Base-by-base conservation (phyloP, 768 basidiomycete species). In the Megacollybia marginata region DNA sequence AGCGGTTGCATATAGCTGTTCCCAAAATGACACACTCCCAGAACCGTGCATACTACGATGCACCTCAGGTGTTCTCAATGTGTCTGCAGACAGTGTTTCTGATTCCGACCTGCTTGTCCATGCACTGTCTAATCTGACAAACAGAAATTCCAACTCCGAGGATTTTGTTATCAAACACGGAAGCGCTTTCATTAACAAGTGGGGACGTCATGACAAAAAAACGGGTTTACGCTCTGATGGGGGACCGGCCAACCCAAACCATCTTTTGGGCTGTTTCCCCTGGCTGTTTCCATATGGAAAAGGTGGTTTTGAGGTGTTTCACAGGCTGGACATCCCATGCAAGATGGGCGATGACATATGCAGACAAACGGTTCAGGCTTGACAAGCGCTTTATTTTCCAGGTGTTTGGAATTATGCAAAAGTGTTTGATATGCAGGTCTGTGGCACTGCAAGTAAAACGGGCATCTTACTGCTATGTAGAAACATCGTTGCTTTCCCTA, bases 261-360 rank as follows among this genome's bases (percentile, higher is more conserved):
- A 65, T 42, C 35, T 66, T 0, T 49, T 67, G 11, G 65, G 63
- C 0, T 44, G 57, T 10, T 71, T 68, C 43, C 68, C 67, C 0
- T 46, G 45, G 0, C 55, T 69, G 0, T 71, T 68, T 50, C 68
- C 69, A 4, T 72, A 68, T 55, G 70, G 66, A 1, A 19, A 35
- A 16, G 69, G 69, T 0, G 68, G 67, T 0, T 54, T 71, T 33
- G 69, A 72, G 47, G 54, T 52, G 0, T 42, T 44, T 0, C n/a
- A 60, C 19, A 18, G 33, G 5, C 19, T 28, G 0, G 34, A 54
- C 2, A 59, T 70, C 0, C 36, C 69, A 69, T 34, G 55, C 55
- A 4, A 19, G 49, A 23, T 68, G 68, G 66, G 54, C 61, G 0
- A 28, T 71, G 33, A 50, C 54, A 42, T 69, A 68, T 35, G 15